A percentile compares a stretch with the other conserved stretches of the same genome.
Conservation (phyloP, 2,329 filamentous ascomycete genomes). For the Pseudogymnoascus sp. region DNA sequence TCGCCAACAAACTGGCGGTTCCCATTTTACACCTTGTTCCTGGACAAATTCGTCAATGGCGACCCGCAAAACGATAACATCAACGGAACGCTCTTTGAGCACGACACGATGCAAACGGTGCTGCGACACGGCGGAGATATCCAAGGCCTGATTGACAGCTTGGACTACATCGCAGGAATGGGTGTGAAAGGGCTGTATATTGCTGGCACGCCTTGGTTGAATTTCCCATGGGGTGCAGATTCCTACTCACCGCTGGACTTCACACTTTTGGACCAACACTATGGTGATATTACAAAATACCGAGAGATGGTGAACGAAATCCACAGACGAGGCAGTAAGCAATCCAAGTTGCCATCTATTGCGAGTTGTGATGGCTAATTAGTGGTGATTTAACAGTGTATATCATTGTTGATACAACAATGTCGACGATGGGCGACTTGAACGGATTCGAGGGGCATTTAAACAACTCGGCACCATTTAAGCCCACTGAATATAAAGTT, state of each 20-base stretch:
- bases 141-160: slow-evolving; percentile 46
- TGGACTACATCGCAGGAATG: slow-evolving; percentile 57
- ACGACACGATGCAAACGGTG: slow-evolving; percentile 50
- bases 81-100: slow-evolving; percentile 52
- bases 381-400: slow-evolving; percentile 37
- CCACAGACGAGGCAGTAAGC: slow-evolving; percentile 41
- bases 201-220: slow-evolving; percentile 53
- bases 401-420: slow-evolving; percentile 56
- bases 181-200: slow-evolving; percentile 57
- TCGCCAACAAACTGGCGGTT: slow-evolving; percentile 56
- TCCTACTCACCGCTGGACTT: slow-evolving; percentile 49
- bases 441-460: slow-evolving; percentile 51
- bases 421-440: slow-evolving; percentile 55
- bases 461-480: slow-evolving; percentile 49
- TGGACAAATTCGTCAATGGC: slow-evolving; percentile 56
- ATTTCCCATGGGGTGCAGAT: slow-evolving; percentile 55
- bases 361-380: background rate
- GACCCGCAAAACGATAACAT: slow-evolving; percentile 55
- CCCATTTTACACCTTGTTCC: slow-evolving; percentile 55
- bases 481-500: slow-evolving; percentile 46
- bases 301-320: slow-evolving; percentile 48
- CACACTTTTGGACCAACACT: slow-evolving; percentile 54
- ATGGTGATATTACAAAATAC: slow-evolving; percentile 49
- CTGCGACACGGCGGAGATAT: slow-evolving; percentile 55
- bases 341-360: background rate